phyloP scores from a whole-genome alignment of 768 basidiomycete genomes.

The Boletus pseudo-olivaceus region DNA sequence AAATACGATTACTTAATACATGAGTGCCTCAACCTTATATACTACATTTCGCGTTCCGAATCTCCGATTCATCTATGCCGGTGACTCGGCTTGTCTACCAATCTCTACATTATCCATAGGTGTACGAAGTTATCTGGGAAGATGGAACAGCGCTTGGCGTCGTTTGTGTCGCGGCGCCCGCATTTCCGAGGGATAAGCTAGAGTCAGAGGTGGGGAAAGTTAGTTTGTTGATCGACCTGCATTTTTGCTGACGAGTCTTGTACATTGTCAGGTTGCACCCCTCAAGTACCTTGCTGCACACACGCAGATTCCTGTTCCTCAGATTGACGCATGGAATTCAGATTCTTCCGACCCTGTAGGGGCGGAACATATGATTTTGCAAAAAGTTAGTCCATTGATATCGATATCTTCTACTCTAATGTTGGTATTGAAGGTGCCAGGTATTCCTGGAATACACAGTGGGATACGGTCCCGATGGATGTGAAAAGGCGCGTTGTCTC shows the following conservation, averaged over 20 bases:
- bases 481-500: background rate
- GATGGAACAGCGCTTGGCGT: background rate
- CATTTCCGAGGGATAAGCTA: slow-evolving; percentile 2
- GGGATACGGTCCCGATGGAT: background rate
- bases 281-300: background rate
- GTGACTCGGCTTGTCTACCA: too few species aligned
- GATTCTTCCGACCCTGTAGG: background rate
- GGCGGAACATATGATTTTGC: background rate
- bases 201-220: background rate
- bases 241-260: background rate
- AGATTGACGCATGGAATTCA: background rate
- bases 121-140: background rate
- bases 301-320: background rate
- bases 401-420: background rate
- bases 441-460: background rate
- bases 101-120: too few species aligned
- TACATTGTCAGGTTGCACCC: background rate
- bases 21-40: too few species aligned
- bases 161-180: background rate
- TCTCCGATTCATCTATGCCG: too few species aligned
- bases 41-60: too few species aligned
- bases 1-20: too few species aligned
- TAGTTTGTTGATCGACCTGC: too few species aligned
- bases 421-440: background rate
- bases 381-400: background rate